A percentile compares a stretch with the other conserved stretches of the same genome.
Evolutionary conservation across 108 stramenopile genomes (phyloP).

Genomic region (Skeletonema tropicum): DNA sequence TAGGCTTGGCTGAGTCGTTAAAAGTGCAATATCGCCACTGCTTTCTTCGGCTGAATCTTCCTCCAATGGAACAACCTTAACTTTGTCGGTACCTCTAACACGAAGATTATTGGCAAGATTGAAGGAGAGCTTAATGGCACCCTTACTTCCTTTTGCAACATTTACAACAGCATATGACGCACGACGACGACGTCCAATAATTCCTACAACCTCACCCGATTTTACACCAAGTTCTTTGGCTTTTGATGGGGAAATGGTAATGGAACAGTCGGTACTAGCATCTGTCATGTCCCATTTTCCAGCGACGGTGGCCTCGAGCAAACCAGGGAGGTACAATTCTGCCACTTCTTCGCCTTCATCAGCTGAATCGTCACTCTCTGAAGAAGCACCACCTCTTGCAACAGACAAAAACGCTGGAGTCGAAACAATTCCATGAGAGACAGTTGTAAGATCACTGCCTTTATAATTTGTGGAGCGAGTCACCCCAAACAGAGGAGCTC

Average conservation of each 20-base stretch:
- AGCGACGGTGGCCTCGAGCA: conserved; percentile 67
- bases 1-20: conserved; percentile 44
- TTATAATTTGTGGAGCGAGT: background rate
- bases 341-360: conserved; percentile 37
- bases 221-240: conserved; percentile 80
- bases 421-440: background rate
- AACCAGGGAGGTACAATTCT: conserved; percentile 78
- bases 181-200: conserved; percentile 79
- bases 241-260: conserved; percentile 68
- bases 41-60: conserved; percentile 20
- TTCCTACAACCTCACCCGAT: conserved; percentile 66
- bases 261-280: conserved; percentile 50
- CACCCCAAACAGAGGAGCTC: conserved; percentile 1
- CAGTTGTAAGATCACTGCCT: background rate
- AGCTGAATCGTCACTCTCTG: conserved; percentile 21
- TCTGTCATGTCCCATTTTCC: conserved; percentile 38
- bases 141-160: conserved; percentile 44
- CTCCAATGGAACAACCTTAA: conserved; percentile 68
- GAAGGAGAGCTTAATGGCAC: conserved; percentile 45
- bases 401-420: conserved; percentile 1
- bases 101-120: conserved; percentile 80
- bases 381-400: conserved; percentile 12
- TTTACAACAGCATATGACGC: conserved; percentile 72
- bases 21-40: conserved; percentile 77
- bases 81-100: conserved; percentile 74